Conservation (phyloP, 495 filamentous ascomycete genomes). For the Evernia prunastri region DNA sequence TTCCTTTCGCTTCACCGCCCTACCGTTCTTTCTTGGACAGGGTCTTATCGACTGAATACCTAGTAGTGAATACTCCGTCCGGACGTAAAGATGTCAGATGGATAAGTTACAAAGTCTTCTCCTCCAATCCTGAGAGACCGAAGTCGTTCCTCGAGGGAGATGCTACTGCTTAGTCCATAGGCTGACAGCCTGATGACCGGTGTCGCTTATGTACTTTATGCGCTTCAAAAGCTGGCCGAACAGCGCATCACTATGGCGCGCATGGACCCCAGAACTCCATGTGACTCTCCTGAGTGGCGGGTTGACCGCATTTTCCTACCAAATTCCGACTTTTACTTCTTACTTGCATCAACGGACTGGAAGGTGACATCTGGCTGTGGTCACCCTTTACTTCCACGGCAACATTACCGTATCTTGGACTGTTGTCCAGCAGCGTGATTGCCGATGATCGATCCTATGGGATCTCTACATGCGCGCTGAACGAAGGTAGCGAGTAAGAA, state of each 20-base stretch:
- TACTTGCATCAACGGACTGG: background rate
- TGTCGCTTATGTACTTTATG: conserved; percentile 13
- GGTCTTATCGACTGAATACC: background rate
- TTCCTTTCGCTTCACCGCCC: conserved; percentile 3
- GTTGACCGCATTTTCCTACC: conserved; percentile 4
- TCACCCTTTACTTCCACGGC: background rate
- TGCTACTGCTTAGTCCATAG: conserved; percentile 7
- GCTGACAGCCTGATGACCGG: conserved; percentile 13
- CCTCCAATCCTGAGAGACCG: conserved; percentile 4
- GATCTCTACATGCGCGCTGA: background rate
- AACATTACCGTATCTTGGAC: background rate
- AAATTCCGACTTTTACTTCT: background rate
- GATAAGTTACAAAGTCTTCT: background rate
- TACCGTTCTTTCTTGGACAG: background rate
- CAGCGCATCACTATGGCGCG: conserved; percentile 16
- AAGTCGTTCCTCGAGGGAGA: background rate
- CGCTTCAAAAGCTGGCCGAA: conserved; percentile 11
- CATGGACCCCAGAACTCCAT: conserved; percentile 17
- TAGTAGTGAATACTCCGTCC: background rate
- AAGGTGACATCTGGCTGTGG: background rate
- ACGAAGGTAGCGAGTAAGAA: background rate
- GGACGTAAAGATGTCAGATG: background rate
- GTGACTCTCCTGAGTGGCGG: conserved; percentile 14
- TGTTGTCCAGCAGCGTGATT: background rate
- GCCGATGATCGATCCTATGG: background rate